Percentiles rank a stretch among this genome's conserved stretches.
Conservation (phyloP, 768 basidiomycete genomes). For the Mycena polygramma region DNA sequence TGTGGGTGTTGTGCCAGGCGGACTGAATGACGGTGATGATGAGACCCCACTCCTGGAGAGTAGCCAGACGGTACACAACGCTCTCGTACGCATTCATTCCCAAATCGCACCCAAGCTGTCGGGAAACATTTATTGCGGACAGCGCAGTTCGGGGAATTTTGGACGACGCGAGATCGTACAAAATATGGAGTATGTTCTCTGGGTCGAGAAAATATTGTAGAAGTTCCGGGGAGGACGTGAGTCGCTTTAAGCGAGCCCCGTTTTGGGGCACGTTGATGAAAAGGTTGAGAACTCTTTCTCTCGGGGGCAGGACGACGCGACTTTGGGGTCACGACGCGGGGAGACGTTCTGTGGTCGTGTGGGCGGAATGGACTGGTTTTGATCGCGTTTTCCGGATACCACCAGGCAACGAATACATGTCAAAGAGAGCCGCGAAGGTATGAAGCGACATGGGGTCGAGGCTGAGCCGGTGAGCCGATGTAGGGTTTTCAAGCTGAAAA, state of each 20-base stretch:
- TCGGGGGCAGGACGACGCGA: conserved; percentile 7
- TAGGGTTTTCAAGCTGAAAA: conserved; percentile 53
- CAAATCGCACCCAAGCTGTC: conserved; percentile 62
- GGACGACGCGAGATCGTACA: conserved; percentile 50
- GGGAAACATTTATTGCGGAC: conserved; percentile 61
- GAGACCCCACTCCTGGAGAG: conserved; percentile 61
- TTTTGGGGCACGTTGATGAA: conserved; percentile 27
- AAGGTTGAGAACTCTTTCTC: conserved; percentile 16
- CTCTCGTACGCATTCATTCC: conserved; percentile 71
- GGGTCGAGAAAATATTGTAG: conserved; percentile 46
- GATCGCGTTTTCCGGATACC: conserved; percentile 19
- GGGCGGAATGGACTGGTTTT: conserved; percentile 7
- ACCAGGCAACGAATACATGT: conserved; percentile 32
- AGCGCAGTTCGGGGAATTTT: conserved; percentile 55
- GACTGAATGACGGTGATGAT: conserved; percentile 63
- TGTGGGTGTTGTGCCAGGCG: conserved; percentile 63
- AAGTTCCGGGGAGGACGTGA: conserved; percentile 17
- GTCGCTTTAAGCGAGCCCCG: conserved; percentile 2
- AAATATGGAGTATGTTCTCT: conserved; percentile 48
- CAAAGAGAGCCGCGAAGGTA: conserved; percentile 38
- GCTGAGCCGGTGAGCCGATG: conserved; percentile 21
- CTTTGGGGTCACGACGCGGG: not conserved
- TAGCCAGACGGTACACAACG: conserved; percentile 63
- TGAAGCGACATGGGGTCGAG: conserved; percentile 39
- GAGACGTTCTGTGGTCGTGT: not conserved